Base-by-base conservation (phyloP, 2,329 filamentous ascomycete species). In the Chaetomium globosum region DNA sequence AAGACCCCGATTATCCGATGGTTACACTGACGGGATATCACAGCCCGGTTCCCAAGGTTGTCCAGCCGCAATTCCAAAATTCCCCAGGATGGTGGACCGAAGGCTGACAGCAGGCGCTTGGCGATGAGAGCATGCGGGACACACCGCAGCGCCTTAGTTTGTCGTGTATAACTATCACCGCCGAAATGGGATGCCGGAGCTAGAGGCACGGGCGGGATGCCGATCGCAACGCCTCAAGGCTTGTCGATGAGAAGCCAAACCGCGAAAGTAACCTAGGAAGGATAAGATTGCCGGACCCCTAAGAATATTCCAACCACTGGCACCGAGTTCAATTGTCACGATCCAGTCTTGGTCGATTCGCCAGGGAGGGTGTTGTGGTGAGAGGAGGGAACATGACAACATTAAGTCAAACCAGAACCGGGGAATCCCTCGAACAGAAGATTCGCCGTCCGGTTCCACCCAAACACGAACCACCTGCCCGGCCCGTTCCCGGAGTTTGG, bases 401-500 rank as follows among this genome's bases (percentile, higher is more conserved):
- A 3, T 5, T 16, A 39, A 19, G 36, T 39, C 13, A 39, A 39
- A 2, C 36, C 4, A 39, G 36, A 30, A 19, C 49, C 12, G 49
- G 26, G 49, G 26, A 30, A 52, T 30, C 23, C 49, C 49, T 54
- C 52, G 30, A 54, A 23, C 31, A 56, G 53, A 43, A 57, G 39
- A 56, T 39, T 57, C 53, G 39, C 28, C 60, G 36, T 19, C 5
- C 9, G 33, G 43, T 23, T 30, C 57, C 57, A 39, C 1, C 53
- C n/a, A 52, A 8, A 28, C n/a, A 36, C 33, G 56, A 62, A 43
- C 52, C 56, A 52, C 9, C 26, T 26, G 26, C 26, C 43, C 43
- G 64, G 64, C 33, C 31, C 46, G 43, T 56, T 43, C 65, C 63
- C 33, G 31, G 59, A 46, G 55, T 61, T 60, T 23, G 23, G 39